Evolutionary conservation across 768 basidiomycete species (phyloP).

Genomic region (Paxillus rubicundulus): DNA sequence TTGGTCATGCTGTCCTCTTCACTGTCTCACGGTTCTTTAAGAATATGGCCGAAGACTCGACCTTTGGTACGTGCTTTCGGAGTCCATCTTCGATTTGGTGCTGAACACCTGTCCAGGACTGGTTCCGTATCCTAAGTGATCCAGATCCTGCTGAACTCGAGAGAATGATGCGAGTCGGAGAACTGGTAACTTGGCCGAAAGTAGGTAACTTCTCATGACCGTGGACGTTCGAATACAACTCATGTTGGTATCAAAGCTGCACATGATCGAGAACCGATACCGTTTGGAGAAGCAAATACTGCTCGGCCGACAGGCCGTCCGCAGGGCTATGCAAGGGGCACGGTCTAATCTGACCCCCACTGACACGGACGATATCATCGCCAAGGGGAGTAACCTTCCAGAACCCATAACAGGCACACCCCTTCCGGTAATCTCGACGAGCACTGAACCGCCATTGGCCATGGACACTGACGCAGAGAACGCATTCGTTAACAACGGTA

Average conservation of each 20-base stretch:
- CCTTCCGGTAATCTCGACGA: slow-evolving; percentile 23
- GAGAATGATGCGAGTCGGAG: slow-evolving; percentile 84
- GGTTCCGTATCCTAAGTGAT: slow-evolving; percentile 80
- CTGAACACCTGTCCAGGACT: slow-evolving; percentile 51
- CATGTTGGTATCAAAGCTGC: slow-evolving; percentile 52
- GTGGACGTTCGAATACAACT: background rate
- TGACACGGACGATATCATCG: slow-evolving; percentile 19
- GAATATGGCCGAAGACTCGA: slow-evolving; percentile 84
- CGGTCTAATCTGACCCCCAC: slow-evolving; percentile 19
- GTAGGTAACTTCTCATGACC: slow-evolving; percentile 38
- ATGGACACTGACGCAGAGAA: slow-evolving; percentile 79
- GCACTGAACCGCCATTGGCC: slow-evolving; percentile 57
- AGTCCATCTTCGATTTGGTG: background rate
- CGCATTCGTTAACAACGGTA: slow-evolving; percentile 55
- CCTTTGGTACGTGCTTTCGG: slow-evolving; percentile 49
- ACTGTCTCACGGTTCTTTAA: slow-evolving; percentile 33
- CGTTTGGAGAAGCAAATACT: slow-evolving; percentile 81
- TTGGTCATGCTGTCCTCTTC: slow-evolving; percentile 4
- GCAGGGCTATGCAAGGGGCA: slow-evolving; percentile 48
- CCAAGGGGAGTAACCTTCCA: slow-evolving; percentile 21
- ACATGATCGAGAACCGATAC: slow-evolving; percentile 92
- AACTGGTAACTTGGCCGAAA: slow-evolving; percentile 96
- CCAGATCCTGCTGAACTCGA: slow-evolving; percentile 77
- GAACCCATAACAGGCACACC: slow-evolving; percentile 24
- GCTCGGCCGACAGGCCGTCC: slow-evolving; percentile 71